Base-by-base conservation (phyloP, 768 basidiomycete species). In the Fomitopsis serialis region DNA sequence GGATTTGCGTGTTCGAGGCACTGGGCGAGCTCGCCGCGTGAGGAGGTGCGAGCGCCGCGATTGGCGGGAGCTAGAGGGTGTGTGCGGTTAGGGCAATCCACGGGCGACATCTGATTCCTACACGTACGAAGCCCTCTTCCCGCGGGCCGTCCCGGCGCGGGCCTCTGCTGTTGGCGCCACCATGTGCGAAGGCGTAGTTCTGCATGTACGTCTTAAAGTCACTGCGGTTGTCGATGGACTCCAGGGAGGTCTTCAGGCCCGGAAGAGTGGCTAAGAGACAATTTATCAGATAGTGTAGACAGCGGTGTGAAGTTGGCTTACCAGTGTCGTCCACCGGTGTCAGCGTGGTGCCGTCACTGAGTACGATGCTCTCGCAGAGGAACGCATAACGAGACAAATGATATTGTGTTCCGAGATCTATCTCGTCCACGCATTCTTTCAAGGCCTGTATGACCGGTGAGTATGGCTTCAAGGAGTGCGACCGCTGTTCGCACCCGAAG, bases 171-270 rank as follows among this genome's bases (percentile, higher is more conserved):
- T 74, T 72, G 36, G 66, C 70, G 46, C 78, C 74, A 11, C 87
- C 89, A 55, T 89, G 88, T 25, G 92, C 92, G 63, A 95, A 92
- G 0, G 90, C 87, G 65, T 96, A 99, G 66, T 97, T 93, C 66
- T 97, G 92, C 95, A 99, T 98, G 66, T 87, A 99, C 8, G 79
- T 83, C 72, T 89, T 96, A 74, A 99, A 98, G 70, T 99, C 97
- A 34, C 85, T 78, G 36, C 94, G 83, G 62, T 94, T 94, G 70
- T 99, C 96, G 60, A 99, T 97, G 5, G 83, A 80, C 67, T 98
- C 95, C 54, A 89, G 86, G 22, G 91, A 82, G 2, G 86, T 75
- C 67, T 96, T 96, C 46, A 99, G 72, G 12, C 96, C 94, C 7
- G 81, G 74, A 6, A 37, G 19, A 22, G 47, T 24, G 12, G 42